phyloP scores from a whole-genome alignment of 306 rosid species.

The Luffa aegyptiaca region DNA sequence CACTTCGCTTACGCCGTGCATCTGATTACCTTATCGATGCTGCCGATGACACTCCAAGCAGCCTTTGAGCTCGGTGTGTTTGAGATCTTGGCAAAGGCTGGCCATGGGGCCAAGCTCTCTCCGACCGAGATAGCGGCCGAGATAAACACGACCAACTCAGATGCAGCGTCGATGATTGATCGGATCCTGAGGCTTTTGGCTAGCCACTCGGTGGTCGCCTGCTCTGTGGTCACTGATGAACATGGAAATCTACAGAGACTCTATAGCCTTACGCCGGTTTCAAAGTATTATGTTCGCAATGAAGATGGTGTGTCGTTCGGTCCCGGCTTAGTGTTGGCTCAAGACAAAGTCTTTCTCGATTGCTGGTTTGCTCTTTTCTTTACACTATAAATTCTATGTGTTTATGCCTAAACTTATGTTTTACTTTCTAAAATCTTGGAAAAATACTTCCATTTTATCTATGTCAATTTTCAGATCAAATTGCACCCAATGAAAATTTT shows the following conservation, averaged over 20 bases:
- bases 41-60: conserved; percentile 28
- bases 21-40: conserved; percentile 4
- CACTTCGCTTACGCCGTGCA: conserved; percentile 21
- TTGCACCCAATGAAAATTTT: too few relatives aligned
- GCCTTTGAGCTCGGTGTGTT: conserved; percentile 42
- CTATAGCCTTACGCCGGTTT: conserved; percentile 26
- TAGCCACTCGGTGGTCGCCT: conserved; percentile 28
- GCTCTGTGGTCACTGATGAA: conserved; percentile 9
- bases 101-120: conserved; percentile 22
- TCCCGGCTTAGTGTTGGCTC: conserved; percentile 12
- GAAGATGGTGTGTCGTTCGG: conserved; percentile 36
- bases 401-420: too few relatives aligned
- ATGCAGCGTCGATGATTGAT: conserved; percentile 37
- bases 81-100: conserved; percentile 33
- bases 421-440: too few relatives aligned
- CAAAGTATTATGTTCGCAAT: conserved; percentile 22
- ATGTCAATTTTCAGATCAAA: too few relatives aligned
- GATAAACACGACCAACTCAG: conserved; percentile 25
- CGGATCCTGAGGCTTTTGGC: conserved; percentile 40
- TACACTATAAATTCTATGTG: background rate
- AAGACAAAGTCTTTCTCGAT: conserved; percentile 24
- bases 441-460: too few relatives aligned
- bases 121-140: conserved; percentile 16
- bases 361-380: conserved; percentile 24
- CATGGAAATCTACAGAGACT: conserved; percentile 5